phyloP scores from a whole-genome alignment of 1,139 yeast genomes.

The Yamadazyma friedrichii region DNA sequence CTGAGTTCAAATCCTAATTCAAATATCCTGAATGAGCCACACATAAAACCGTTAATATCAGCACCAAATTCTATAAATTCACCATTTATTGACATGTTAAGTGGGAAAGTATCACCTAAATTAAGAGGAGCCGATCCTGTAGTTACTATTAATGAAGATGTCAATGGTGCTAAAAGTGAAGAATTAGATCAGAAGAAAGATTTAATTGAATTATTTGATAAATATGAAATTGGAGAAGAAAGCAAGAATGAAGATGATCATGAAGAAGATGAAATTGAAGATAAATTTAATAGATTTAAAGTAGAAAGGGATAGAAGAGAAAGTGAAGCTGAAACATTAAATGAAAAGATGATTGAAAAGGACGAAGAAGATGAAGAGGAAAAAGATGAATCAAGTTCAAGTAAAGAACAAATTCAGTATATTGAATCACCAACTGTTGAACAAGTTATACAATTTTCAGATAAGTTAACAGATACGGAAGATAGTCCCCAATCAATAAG shows the following conservation, averaged over 20 bases:
- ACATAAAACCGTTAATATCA: background rate
- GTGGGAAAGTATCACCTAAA: conserved; percentile 5
- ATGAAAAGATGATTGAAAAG: conserved; percentile 7
- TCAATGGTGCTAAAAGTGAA: background rate
- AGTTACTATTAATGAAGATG: conserved; percentile 21
- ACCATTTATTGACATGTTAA: background rate
- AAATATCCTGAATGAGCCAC: background rate
- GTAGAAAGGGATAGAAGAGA: background rate
- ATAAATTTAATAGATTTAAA: conserved; percentile 13
- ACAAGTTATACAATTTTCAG: background rate
- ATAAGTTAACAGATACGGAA: background rate
- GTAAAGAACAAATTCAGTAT: background rate
- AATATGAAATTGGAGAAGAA: conserved; percentile 29
- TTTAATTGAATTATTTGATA: conserved; percentile 40
- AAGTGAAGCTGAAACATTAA: conserved; percentile 2
- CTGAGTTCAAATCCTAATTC: background rate
- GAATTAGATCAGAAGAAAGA: conserved; percentile 20
- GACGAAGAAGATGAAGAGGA: background rate
- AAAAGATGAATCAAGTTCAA: background rate
- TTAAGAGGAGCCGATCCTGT: conserved; percentile 25
- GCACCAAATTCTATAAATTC: background rate
- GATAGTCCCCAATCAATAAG: background rate
- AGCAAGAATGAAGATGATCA: conserved; percentile 12
- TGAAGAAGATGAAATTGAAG: conserved; percentile 11
- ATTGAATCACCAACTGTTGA: background rate